Percentiles rank a stretch among this genome's conserved stretches.
phyloP scores from a whole-genome alignment of 2,329 filamentous ascomycete genomes.

The Bipolaris bicolor region DNA sequence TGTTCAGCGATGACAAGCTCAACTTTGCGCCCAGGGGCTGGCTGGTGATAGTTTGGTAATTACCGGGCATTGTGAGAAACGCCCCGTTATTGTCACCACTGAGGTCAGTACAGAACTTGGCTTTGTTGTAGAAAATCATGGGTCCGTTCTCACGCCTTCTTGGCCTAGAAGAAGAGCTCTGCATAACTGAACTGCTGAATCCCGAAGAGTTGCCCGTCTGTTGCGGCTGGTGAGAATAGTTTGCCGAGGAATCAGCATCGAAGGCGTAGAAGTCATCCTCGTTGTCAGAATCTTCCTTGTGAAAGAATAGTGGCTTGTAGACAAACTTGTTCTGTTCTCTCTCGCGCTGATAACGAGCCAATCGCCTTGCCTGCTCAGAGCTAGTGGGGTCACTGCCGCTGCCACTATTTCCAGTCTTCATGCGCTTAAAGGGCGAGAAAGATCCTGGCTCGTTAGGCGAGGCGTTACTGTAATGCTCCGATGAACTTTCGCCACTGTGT shows the following conservation, averaged over 20 bases:
- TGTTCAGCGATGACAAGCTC: not conserved
- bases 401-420: conserved; percentile 31
- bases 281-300: conserved; percentile 51
- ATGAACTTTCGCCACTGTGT: conserved; percentile 66
- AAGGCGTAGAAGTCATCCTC: conserved; percentile 47
- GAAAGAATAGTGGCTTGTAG: conserved; percentile 58
- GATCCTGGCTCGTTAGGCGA: conserved; percentile 56
- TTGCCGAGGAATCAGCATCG: conserved; percentile 34
- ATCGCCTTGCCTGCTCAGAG: conserved; percentile 26
- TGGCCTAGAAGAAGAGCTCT: conserved; percentile 56
- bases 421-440: conserved; percentile 35
- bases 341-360: conserved; percentile 30
- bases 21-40: conserved; percentile 41
- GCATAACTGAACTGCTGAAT: conserved; percentile 55
- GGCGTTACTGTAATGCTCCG: conserved; percentile 50
- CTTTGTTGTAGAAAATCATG: conserved; percentile 83
- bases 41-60: conserved; percentile 41
- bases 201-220: conserved; percentile 49
- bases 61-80: conserved; percentile 23
- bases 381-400: conserved; percentile 26
- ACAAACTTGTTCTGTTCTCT: conserved; percentile 45
- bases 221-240: conserved; percentile 38
- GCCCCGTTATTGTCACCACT: conserved; percentile 63
- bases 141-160: conserved; percentile 69
- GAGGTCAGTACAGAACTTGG: conserved; percentile 80